Percentiles rank a stretch among this genome's conserved stretches.
These are phyloP conservation scores for Diaporthe aspalathi DNA, from an alignment of 2,329 filamentous ascomycete genomes.

Conservation along the genomic window DNA sequence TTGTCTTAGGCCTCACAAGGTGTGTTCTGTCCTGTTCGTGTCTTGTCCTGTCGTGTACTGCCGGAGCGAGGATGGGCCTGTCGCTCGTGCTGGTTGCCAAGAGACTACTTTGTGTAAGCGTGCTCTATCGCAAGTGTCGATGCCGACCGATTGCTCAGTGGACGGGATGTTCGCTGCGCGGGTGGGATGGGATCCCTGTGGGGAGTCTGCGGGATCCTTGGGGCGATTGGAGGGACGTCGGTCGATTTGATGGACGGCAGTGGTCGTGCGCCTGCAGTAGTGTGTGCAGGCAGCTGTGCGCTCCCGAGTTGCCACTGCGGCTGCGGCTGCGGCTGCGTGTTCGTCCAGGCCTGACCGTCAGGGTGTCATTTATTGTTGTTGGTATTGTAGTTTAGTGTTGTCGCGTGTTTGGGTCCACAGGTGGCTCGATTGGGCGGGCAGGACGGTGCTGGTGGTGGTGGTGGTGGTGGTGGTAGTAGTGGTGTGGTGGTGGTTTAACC, in stretches of 20 bases:
- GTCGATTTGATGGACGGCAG: slow-evolving; percentile 15
- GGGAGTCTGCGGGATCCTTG: slow-evolving; percentile 14
- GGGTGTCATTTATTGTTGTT: neutral
- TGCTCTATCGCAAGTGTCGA: neutral
- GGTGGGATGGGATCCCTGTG: slow-evolving; percentile 9
- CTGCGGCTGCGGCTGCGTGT: neutral
- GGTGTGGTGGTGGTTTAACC: neutral
- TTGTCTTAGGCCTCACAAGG: neutral
- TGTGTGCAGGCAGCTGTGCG: slow-evolving; percentile 23
- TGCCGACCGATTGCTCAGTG: slow-evolving; percentile 14
- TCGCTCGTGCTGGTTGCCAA: slow-evolving; percentile 10
- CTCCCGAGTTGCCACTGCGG: slow-evolving; percentile 7
- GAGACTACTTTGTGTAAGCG: slow-evolving; percentile 7
- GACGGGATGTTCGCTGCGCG: slow-evolving; percentile 26
- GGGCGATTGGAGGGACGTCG: neutral
- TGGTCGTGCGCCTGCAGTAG: slow-evolving; percentile 33
- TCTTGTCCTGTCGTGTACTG: neutral
- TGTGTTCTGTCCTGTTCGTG: neutral
- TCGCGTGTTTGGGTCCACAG: slow-evolving; percentile 3
- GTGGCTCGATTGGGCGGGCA: slow-evolving; percentile 3
- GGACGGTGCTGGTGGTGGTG: neutral
- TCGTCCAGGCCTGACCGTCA: neutral
- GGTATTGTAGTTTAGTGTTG: neutral
- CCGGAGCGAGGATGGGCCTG: slow-evolving; percentile 6
- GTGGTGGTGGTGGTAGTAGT: too few relatives aligned